Conservation (phyloP, 2,329 filamentous ascomycete genomes). For the Capronia americana region DNA sequence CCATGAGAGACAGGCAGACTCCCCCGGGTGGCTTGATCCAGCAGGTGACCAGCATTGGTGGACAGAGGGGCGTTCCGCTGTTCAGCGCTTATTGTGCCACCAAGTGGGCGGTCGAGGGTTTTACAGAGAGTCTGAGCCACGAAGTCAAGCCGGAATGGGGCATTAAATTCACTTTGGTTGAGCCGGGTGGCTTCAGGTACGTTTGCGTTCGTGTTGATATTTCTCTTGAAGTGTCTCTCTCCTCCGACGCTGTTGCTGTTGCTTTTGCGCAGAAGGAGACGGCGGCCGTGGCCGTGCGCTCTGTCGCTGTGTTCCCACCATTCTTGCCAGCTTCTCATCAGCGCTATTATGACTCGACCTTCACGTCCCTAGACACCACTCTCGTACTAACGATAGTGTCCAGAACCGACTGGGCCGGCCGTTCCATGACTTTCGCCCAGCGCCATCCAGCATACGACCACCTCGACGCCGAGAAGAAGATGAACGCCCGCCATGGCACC, state of each 20-base stretch:
- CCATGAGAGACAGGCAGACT: conserved; percentile 40
- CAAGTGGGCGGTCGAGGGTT: conserved; percentile 58
- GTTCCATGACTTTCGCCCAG: conserved; percentile 37
- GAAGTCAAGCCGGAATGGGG: conserved; percentile 55
- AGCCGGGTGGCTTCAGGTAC: conserved; percentile 41
- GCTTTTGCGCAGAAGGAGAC: too few species aligned
- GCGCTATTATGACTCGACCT: too few species aligned
- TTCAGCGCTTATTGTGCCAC: conserved; percentile 50
- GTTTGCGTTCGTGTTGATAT: conserved; percentile 3
- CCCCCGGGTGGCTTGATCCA: conserved; percentile 59
- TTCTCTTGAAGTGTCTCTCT: too few species aligned
- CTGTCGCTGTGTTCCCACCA: too few species aligned
- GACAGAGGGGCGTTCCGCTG: conserved; percentile 47
- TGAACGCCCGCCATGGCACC: conserved; percentile 39
- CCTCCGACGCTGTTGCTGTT: too few species aligned
- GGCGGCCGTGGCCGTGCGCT: too few species aligned
- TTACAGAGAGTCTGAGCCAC: conserved; percentile 54
- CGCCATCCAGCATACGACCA: conserved; percentile 41
- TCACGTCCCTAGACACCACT: too few species aligned
- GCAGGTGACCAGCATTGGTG: conserved; percentile 63
- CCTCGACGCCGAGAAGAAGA: conserved; percentile 35
- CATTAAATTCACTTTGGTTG: conserved; percentile 45
- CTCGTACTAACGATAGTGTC: not conserved
- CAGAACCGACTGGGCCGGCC: conserved; percentile 40
- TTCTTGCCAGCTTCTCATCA: too few species aligned